Percentiles rank a stretch among this genome's conserved stretches.
phyloP scores from a whole-genome alignment of 495 filamentous ascomycete genomes.

The Platismatia glauca region DNA sequence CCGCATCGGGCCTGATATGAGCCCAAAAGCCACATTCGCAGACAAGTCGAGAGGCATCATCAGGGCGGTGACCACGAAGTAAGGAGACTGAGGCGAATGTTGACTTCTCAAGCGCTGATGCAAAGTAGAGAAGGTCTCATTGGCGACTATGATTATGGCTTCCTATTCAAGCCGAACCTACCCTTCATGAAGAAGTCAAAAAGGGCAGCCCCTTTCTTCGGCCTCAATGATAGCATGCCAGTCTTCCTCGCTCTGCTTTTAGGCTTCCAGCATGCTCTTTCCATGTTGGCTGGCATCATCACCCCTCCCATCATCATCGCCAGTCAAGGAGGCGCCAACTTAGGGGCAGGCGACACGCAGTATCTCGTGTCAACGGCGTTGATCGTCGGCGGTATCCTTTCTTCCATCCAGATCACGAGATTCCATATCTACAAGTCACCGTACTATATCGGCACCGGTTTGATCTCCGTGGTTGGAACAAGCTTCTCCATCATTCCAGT shows the following conservation, averaged over 20 bases:
- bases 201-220: constrained; percentile 72
- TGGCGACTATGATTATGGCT: constrained; percentile 79
- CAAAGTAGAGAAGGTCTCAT: constrained; percentile 55
- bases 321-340: constrained; percentile 55
- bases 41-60: constrained; percentile 33
- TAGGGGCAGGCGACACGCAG: constrained; percentile 50
- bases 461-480: constrained; percentile 85
- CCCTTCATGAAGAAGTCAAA: constrained; percentile 68
- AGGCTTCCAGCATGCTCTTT: constrained; percentile 61
- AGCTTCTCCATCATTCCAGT: constrained; percentile 85
- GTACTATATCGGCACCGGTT: constrained; percentile 79
- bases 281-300: constrained; percentile 65
- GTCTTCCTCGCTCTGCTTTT: constrained; percentile 65
- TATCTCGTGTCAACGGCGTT: constrained; percentile 86
- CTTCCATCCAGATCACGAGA: constrained; percentile 73
- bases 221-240: constrained; percentile 74
- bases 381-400: constrained; percentile 76
- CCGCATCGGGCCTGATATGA: constrained; percentile 41
- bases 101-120: not conserved
- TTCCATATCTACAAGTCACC: constrained; percentile 71
- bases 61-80: constrained; percentile 43
- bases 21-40: constrained; percentile 33
- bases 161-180: constrained; percentile 67
- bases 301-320: constrained; percentile 73
- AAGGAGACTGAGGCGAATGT: constrained; percentile 14